A percentile compares a stretch with the other conserved stretches of the same genome.
These are phyloP conservation scores for Hypoxylon lienhwacheense DNA, from an alignment of 495 filamentous ascomycete species.

Conservation along the genomic window DNA sequence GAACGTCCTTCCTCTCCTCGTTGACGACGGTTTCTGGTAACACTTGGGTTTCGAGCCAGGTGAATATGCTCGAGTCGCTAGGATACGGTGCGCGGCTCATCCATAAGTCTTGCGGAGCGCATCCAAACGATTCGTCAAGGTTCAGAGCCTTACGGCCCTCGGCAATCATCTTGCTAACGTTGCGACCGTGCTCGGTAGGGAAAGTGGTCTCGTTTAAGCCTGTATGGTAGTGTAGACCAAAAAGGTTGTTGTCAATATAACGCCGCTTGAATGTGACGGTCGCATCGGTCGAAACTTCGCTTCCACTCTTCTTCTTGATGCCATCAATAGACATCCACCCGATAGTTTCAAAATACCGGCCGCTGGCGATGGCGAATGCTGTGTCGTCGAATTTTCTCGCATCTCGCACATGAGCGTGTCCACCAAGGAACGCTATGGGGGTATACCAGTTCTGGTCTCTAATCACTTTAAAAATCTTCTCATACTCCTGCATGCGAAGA, in stretches of 20 bases:
- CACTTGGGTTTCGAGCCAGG: constrained; percentile 74
- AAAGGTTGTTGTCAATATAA: constrained; percentile 95
- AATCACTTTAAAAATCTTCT: constrained; percentile 75
- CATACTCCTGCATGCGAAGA: constrained; percentile 75
- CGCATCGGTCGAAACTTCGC: constrained; percentile 26
- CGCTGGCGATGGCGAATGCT: constrained; percentile 81
- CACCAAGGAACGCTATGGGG: constrained; percentile 92
- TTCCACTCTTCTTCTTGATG: constrained; percentile 47
- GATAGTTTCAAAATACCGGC: constrained; percentile 98
- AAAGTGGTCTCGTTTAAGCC: constrained; percentile 70
- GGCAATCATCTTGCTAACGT: constrained; percentile 72
- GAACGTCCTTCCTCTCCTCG: constrained; percentile 40
- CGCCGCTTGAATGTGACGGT: constrained; percentile 66
- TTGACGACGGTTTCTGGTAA: constrained; percentile 62
- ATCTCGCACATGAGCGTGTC: constrained; percentile 88
- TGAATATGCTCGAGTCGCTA: constrained; percentile 69
- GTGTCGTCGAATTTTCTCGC: constrained; percentile 78
- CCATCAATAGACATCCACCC: constrained; percentile 90
- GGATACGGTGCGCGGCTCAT: constrained; percentile 76
- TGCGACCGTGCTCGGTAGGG: constrained; percentile 72
- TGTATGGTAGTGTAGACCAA: constrained; percentile 81
- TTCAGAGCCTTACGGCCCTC: constrained; percentile 67
- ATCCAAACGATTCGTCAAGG: constrained; percentile 76
- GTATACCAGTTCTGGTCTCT: constrained; percentile 72
- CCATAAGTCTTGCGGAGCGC: constrained; percentile 80